phyloP scores from a whole-genome alignment of 129 eudicot genomes.

The Dittrichia graveolens region DNA sequence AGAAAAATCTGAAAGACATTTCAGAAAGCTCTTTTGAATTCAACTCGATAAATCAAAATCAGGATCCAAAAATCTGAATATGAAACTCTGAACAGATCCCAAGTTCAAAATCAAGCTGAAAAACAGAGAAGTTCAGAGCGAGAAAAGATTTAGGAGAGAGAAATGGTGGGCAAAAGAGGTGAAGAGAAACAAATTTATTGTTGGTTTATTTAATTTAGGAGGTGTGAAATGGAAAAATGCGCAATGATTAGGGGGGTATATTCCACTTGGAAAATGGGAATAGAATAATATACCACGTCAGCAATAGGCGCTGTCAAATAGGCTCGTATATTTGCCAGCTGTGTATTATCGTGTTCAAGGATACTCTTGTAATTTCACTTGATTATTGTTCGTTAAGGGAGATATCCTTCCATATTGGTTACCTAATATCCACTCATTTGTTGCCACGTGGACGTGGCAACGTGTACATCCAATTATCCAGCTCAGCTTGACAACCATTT shows the following conservation, averaged over 20 bases:
- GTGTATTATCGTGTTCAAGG: slow-evolving; percentile 24
- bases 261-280: slow-evolving; percentile 45
- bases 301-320: slow-evolving; percentile 24
- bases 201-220: slow-evolving; percentile 12
- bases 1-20: slow-evolving; percentile 54
- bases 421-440: slow-evolving; percentile 24
- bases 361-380: background rate
- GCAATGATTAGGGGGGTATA: slow-evolving; percentile 33
- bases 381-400: background rate
- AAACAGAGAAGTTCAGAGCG: slow-evolving; percentile 21
- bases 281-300: slow-evolving; percentile 46
- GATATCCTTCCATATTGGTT: slow-evolving; percentile 37
- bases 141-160: slow-evolving; percentile 15
- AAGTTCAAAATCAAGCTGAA: background rate
- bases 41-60: background rate
- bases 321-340: slow-evolving; percentile 24
- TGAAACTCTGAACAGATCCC: background rate
- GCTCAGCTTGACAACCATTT: slow-evolving; percentile 37
- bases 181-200: slow-evolving; percentile 31
- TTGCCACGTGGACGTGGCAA: slow-evolving; percentile 35
- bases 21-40: slow-evolving; percentile 19
- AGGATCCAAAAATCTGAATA: background rate
- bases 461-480: slow-evolving; percentile 42
- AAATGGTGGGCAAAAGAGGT: background rate
- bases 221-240: slow-evolving; percentile 19